A percentile compares a stretch with the other conserved stretches of the same genome.
Evolutionary conservation across 179 eudicot species (phyloP).

Genomic region (Sideroxylon spinosum): DNA sequence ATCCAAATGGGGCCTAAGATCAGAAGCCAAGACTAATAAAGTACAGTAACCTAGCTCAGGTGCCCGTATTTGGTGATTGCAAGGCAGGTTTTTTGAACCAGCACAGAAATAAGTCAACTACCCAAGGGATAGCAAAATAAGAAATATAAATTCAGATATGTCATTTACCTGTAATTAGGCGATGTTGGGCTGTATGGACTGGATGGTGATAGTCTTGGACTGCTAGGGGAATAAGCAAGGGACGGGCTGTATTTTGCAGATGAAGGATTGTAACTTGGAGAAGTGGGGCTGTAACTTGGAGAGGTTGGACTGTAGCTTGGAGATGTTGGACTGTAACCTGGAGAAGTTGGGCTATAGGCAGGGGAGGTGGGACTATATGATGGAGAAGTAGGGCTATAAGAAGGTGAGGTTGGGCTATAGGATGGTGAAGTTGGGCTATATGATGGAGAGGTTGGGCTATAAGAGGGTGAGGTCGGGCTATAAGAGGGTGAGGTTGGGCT

Average conservation of each 20-base stretch:
- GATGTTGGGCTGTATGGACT: slow-evolving; percentile 69
- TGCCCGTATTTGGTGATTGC: not conserved
- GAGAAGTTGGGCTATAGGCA: slow-evolving; percentile 73
- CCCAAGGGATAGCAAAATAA: not conserved
- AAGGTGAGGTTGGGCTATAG: slow-evolving; percentile 81
- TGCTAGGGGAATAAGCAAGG: slow-evolving; percentile 61
- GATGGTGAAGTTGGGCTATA: slow-evolving; percentile 88
- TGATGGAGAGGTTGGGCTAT: slow-evolving; percentile 76
- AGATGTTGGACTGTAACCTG: slow-evolving; percentile 75
- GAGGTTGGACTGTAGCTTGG: slow-evolving; percentile 85
- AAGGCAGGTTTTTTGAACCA: not conserved
- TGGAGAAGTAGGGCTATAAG: slow-evolving; percentile 84
- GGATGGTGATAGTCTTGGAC: slow-evolving; percentile 55
- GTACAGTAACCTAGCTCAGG: not conserved
- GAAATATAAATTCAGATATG: not conserved
- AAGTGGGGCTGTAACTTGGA: slow-evolving; percentile 57
- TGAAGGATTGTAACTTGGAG: slow-evolving; percentile 72
- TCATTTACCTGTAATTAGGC: slow-evolving; percentile 53
- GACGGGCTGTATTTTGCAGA: slow-evolving; percentile 87
- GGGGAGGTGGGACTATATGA: slow-evolving; percentile 87
- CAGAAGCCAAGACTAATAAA: not conserved
- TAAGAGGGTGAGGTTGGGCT: slow-evolving; percentile 90
- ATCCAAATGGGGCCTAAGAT: not conserved
- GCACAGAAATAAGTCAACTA: not conserved
- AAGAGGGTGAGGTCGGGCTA: slow-evolving; percentile 81